A percentile compares a stretch with the other conserved stretches of the same genome.
Conservation (phyloP, 2,329 filamentous ascomycete genomes). For the Talaromyces sp. region DNA sequence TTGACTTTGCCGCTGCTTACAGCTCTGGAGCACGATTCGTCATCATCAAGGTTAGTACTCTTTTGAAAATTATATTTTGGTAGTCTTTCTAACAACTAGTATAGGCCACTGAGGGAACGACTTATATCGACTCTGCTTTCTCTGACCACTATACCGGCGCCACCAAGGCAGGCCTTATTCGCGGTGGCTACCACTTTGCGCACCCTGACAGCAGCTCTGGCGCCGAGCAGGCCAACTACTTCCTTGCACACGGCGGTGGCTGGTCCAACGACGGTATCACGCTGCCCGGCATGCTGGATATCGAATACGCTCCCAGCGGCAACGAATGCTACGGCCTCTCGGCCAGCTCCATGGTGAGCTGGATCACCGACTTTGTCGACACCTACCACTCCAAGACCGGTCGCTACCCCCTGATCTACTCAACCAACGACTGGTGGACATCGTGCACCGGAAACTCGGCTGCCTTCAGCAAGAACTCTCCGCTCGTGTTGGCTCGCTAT, state of each 20-base stretch:
- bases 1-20: conserved; percentile 26
- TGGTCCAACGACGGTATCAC: conserved; percentile 53
- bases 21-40: conserved; percentile 26
- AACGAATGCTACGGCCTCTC: conserved; percentile 44
- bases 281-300: conserved; percentile 55
- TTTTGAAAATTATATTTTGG: neutral
- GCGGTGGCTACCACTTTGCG: conserved; percentile 56
- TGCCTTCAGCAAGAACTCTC: conserved; percentile 44
- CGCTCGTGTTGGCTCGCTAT: conserved; percentile 48
- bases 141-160: conserved; percentile 47
- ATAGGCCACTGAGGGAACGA: conserved; percentile 52
- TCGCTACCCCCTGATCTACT: conserved; percentile 52
- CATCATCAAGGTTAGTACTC: conserved; percentile 26
- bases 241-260: conserved; percentile 50
- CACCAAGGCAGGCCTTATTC: conserved; percentile 50
- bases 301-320: conserved; percentile 42
- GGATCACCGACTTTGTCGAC: conserved; percentile 52
- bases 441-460: conserved; percentile 49
- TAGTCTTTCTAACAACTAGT: neutral
- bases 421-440: conserved; percentile 52
- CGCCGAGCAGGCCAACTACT: conserved; percentile 48
- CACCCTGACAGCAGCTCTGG: conserved; percentile 43
- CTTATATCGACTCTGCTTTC: conserved; percentile 44
- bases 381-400: conserved; percentile 45
- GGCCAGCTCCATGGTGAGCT: conserved; percentile 46